Base-by-base conservation (phyloP, 768 basidiomycete genomes). In the Candolleomyces aberdarensis region DNA sequence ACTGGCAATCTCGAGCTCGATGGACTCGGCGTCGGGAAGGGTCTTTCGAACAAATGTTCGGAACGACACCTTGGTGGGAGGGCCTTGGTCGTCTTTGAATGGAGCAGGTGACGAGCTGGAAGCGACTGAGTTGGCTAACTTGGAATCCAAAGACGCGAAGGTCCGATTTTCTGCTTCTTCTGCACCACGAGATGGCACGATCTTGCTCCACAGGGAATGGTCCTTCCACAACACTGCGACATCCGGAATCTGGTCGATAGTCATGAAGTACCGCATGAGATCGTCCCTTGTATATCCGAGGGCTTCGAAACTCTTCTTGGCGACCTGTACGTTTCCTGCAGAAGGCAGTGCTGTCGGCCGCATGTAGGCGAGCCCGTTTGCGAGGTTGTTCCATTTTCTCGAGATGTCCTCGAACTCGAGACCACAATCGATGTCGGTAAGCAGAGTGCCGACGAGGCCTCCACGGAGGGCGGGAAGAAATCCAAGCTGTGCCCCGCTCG, bases 271-370 rank as follows among this genome's bases (percentile, higher is more conserved):
- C 11, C 57, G 44, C 57, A 10, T 47, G 8, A 58, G 36, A 32
- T 58, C 57, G 9, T 47, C 44, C 31, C 31, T 58, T 5, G 44
- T 58, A 14, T 48, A 48, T 8, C 57, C 57, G 17, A 58, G 47
- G 19, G 14, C 17, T 14, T 29, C 15, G 17, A 58, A 46, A 9
- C 19, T 49, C 57, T 58, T 58, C 57, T 58, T 43, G 15, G 57
- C 57, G 3, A 31, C 46, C 22, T 49, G 17, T 3, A 58, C 48
- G 32, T 47, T 49, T 20, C 57, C 46, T 11, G 32, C 2, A 19
- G 57, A 58, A 15, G 57, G 57, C 15, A 31, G 14, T 5, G 57
- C 57, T 19, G 57, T 58, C 26, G 57, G 57, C 5, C 57, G 57
- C n/a, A 58, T 43, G 32, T 58, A 58, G 31, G 19, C 26, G 39